A percentile compares a stretch with the other conserved stretches of the same genome.
These are phyloP conservation scores for Beauveria sp. DNA, from an alignment of 2,329 filamentous ascomycete genomes.

Conservation along the genomic window DNA sequence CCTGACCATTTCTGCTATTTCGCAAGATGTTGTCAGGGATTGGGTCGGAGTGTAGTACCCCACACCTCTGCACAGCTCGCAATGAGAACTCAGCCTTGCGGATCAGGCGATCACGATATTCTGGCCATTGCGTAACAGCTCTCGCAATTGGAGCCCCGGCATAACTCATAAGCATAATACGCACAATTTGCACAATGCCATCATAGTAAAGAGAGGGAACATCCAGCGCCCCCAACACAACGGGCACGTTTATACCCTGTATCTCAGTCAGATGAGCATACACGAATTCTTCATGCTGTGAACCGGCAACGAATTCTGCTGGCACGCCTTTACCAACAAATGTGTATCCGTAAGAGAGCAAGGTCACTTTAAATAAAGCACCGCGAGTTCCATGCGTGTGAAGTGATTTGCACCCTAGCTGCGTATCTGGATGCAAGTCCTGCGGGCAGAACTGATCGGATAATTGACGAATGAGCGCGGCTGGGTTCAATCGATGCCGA, in stretches of 20 bases:
- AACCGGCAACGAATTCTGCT: neutral
- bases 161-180: neutral
- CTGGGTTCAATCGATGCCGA: neutral
- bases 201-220: neutral
- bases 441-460: neutral
- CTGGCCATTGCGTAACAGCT: neutral
- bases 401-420: neutral
- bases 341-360: neutral
- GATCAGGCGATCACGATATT: neutral
- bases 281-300: neutral
- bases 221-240: neutral
- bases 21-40: neutral
- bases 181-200: neutral
- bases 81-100: neutral
- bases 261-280: neutral
- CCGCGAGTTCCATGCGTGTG: neutral
- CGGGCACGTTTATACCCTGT: neutral
- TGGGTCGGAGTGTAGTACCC: neutral
- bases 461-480: neutral
- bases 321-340: neutral
- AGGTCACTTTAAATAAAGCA: neutral
- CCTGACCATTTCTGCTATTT: neutral
- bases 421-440: neutral
- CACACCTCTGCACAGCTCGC: neutral
- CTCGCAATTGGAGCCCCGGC: neutral